These are phyloP conservation scores for Alternaria arborescens DNA, from an alignment of 2,329 filamentous ascomycete species.

Conservation along the genomic window DNA sequence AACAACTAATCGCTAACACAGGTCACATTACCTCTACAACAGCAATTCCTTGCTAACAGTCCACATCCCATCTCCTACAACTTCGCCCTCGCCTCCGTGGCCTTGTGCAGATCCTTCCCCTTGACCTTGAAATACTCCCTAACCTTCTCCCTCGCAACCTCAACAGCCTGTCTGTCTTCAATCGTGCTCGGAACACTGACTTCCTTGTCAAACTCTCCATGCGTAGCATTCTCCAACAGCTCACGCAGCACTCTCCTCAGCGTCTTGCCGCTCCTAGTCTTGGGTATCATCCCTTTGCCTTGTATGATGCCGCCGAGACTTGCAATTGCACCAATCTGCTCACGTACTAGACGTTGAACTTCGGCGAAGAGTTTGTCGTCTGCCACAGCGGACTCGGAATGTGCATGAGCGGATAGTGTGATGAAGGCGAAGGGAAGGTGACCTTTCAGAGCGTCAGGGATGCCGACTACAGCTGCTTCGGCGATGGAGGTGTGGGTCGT, in stretches of 20 bases:
- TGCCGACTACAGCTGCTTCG: conserved; percentile 85
- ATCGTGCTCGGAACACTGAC: conserved; percentile 84
- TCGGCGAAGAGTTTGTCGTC: conserved; percentile 64
- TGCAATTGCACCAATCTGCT: conserved; percentile 87
- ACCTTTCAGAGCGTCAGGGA: conserved; percentile 87
- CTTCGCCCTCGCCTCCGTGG: conserved; percentile 54
- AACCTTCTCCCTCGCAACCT: conserved; percentile 75
- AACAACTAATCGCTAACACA: no score
- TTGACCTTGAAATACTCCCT: conserved; percentile 75
- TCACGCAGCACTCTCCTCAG: conserved; percentile 82
- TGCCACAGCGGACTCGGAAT: conserved; percentile 62
- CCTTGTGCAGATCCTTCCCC: conserved; percentile 48
- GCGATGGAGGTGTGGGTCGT: conserved; percentile 79
- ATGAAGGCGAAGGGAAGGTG: conserved; percentile 93
- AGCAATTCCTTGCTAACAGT: background rate
- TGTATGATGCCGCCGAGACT: conserved; percentile 85
- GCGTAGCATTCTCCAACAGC: conserved; percentile 81
- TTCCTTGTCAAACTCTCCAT: conserved; percentile 74
- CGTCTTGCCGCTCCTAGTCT: conserved; percentile 92
- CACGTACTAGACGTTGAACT: conserved; percentile 75
- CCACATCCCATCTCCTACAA: conserved; percentile 48
- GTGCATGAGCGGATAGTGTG: conserved; percentile 63
- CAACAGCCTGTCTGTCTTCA: conserved; percentile 79
- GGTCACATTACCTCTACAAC: no score
- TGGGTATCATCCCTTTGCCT: conserved; percentile 86